A percentile compares a stretch with the other conserved stretches of the same genome.
phyloP scores from a whole-genome alignment of 495 filamentous ascomycete species.

The Parmelia sp. region DNA sequence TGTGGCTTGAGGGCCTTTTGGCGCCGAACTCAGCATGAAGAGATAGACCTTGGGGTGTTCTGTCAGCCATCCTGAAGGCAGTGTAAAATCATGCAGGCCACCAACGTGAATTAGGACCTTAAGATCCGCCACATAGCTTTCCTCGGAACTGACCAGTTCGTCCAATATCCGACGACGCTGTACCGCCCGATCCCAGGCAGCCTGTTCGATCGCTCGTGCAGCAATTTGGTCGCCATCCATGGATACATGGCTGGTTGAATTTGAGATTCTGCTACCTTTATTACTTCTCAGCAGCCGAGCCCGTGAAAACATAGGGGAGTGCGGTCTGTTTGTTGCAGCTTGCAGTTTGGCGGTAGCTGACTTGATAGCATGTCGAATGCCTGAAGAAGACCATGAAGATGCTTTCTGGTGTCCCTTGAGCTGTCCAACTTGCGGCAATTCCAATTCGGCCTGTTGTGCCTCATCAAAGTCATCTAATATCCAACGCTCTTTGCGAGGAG shows the following conservation, averaged over 20 bases:
- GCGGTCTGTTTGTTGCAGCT: conserved; percentile 57
- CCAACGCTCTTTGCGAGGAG: conserved; percentile 39
- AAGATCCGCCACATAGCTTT: conserved; percentile 80
- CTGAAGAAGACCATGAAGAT: conserved; percentile 65
- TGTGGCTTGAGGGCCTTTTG: conserved; percentile 37
- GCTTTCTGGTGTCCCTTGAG: conserved; percentile 45
- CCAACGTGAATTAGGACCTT: conserved; percentile 78
- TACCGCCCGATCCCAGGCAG: conserved; percentile 60
- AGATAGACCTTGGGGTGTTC: conserved; percentile 52
- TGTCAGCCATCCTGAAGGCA: conserved; percentile 13
- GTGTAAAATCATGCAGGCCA: conserved; percentile 9
- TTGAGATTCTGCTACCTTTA: conserved; percentile 56
- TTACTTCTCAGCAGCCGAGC: conserved; percentile 51
- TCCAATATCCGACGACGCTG: conserved; percentile 72
- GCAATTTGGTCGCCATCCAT: conserved; percentile 58
- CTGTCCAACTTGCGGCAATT: conserved; percentile 22
- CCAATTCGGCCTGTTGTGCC: conserved; percentile 24
- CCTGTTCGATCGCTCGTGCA: conserved; percentile 55
- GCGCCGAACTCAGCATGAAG: conserved; percentile 55
- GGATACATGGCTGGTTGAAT: conserved; percentile 53
- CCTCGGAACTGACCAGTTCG: conserved; percentile 79
- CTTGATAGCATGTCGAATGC: conserved; percentile 66
- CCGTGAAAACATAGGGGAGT: conserved; percentile 50
- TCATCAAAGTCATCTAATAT: conserved; percentile 38
- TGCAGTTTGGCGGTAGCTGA: conserved; percentile 68